These are phyloP conservation scores for Fusarium falciforme DNA, from an alignment of 2,329 filamentous ascomycete species.

Conservation along the genomic window DNA sequence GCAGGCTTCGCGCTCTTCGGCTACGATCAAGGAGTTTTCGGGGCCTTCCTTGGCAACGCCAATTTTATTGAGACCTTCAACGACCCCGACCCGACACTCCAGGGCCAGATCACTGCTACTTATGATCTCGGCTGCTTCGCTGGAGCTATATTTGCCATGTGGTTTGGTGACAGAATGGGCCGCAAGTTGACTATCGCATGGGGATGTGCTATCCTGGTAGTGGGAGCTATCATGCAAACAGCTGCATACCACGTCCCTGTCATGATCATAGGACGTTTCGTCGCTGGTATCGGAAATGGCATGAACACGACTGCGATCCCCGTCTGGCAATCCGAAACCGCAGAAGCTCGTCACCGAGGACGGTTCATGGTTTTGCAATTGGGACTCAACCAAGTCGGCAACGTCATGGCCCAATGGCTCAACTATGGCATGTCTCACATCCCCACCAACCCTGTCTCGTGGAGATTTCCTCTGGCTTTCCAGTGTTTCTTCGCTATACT, in stretches of 20 bases:
- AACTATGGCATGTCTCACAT: slow-evolving; percentile 54
- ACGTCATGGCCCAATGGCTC: slow-evolving; percentile 53
- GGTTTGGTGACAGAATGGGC: slow-evolving; percentile 6
- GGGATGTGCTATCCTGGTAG: slow-evolving; percentile 6
- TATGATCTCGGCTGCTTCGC: slow-evolving; percentile 22
- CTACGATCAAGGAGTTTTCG: slow-evolving; percentile 9
- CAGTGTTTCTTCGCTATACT: slow-evolving; percentile 46
- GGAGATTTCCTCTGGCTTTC: slow-evolving; percentile 59
- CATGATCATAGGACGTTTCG: slow-evolving; percentile 46
- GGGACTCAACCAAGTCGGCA: slow-evolving; percentile 46
- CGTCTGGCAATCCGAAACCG: slow-evolving; percentile 53
- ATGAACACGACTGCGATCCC: slow-evolving; percentile 53
- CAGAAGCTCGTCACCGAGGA: slow-evolving; percentile 37
- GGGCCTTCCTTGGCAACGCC: not conserved
- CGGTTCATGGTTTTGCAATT: slow-evolving; percentile 12
- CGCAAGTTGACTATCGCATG: slow-evolving; percentile 1
- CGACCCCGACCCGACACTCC: not conserved
- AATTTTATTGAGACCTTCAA: not conserved
- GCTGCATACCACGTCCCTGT: slow-evolving; percentile 21
- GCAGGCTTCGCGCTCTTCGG: slow-evolving; percentile 3
- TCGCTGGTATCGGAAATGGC: slow-evolving; percentile 57
- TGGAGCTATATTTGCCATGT: slow-evolving; percentile 12
- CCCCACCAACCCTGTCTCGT: slow-evolving; percentile 47
- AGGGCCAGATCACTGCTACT: slow-evolving; percentile 9
- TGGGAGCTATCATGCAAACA: slow-evolving; percentile 15